A percentile compares a stretch with the other conserved stretches of the same genome.
Conservation (phyloP, 2,329 filamentous ascomycete genomes). For the Ceratocystis smalleyi region DNA sequence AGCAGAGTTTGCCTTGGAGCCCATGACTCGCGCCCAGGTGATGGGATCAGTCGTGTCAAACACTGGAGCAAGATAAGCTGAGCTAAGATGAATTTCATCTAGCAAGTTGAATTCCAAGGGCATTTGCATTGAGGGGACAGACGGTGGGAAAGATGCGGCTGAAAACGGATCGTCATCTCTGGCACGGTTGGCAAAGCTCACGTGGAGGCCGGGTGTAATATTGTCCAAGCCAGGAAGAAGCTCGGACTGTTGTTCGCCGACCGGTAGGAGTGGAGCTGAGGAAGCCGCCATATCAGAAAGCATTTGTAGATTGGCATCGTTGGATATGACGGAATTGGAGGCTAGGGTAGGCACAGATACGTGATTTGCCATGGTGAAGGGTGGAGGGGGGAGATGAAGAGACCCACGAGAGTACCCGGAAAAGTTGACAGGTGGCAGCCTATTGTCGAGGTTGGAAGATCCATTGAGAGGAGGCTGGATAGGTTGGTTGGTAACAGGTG, state of each 20-base stretch:
- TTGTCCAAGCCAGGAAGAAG: slow-evolving; percentile 9
- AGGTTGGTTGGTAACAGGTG: background rate
- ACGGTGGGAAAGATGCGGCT: background rate
- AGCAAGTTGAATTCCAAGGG: slow-evolving; percentile 14
- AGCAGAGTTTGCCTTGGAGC: slow-evolving; percentile 35
- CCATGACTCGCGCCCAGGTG: slow-evolving; percentile 15
- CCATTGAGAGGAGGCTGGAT: slow-evolving; percentile 2
- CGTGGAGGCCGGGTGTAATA: slow-evolving; percentile 2
- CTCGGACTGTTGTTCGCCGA: background rate
- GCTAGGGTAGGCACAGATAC: slow-evolving; percentile 7
- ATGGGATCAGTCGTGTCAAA: slow-evolving; percentile 12
- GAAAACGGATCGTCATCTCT: slow-evolving; percentile 3
- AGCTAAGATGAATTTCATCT: slow-evolving; percentile 5
- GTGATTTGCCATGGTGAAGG: slow-evolving; percentile 8
- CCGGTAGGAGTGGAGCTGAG: slow-evolving; percentile 4
- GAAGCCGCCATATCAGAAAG: slow-evolving; percentile 11
- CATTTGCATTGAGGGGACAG: slow-evolving; percentile 22
- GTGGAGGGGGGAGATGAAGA: slow-evolving; percentile 1
- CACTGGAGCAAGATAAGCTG: slow-evolving; percentile 3
- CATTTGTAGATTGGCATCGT: slow-evolving; percentile 9
- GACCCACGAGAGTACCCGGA: background rate
- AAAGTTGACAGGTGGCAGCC: slow-evolving; percentile 1
- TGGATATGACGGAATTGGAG: slow-evolving; percentile 1
- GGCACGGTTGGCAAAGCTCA: background rate
- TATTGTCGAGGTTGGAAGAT: slow-evolving; percentile 2